Evolutionary conservation across 768 basidiomycete genomes (phyloP), one percentile per base, ranked within the genome.

Genomic region (Lentinula sp.): DNA sequence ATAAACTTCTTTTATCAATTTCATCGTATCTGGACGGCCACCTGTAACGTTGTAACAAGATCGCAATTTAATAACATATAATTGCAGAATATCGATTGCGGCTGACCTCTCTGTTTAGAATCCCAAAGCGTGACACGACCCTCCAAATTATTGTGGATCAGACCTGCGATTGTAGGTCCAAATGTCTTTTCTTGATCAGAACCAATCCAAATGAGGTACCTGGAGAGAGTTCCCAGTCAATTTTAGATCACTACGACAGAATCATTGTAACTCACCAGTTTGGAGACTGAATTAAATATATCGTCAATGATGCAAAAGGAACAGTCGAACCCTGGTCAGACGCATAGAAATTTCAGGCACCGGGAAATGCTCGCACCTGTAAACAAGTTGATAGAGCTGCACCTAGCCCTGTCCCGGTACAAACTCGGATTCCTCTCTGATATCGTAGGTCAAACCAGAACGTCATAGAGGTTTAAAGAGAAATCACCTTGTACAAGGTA

Each of bases 141-240:
- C 10, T 80, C 83, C 8, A 93, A 68, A 66, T 88, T 82, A 60
- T 79, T 76, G 63, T 82, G 81, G 64, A 93, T 90, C 43, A 93
- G 79, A 32, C 81, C 82, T 60, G 84, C 80, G 60, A 93, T 89
- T 21, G 89, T 92, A 23, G 88, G 85, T 2, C 91, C 91, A 66
- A 93, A 92, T 2, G 91, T 92, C 74, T 88, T 90, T 69, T 89
- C 89, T 70, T 91, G 90, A 69, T 91, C 87, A 49, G 89, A 91
- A 45, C 89, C 84, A 67, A 90, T 90, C 89, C 89, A 92, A 64
- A 92, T 89, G 45, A 91, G 77, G 70, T 84, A 89, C 88, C 88
- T 89, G 64, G 43, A 32, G 59, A 21, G 40, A 42, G 21, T 37
- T 48, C 9, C 9, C 50, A 60, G n/a, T 34, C 32, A 9, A 39